Evolutionary conservation across 805 yeast species (phyloP).

Genomic region (Vanderwaltozyma yarrowii): DNA sequence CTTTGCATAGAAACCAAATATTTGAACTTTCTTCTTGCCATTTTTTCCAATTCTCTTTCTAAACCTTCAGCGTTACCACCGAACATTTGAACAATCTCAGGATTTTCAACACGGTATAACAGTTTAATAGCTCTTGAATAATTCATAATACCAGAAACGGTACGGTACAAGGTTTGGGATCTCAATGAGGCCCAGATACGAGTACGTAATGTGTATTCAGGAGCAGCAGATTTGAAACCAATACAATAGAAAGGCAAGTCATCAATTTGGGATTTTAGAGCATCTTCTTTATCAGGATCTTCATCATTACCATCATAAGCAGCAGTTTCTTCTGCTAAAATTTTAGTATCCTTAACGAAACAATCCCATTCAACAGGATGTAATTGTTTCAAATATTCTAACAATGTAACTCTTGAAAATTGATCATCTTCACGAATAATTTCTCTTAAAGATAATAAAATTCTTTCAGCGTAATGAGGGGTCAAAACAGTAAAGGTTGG

Average conservation of each 20-base stretch:
- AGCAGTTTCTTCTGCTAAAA: conserved; percentile 89
- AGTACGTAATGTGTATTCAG: conserved; percentile 91
- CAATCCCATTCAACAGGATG: conserved; percentile 98
- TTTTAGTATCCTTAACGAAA: conserved; percentile 91
- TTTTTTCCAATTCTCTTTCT: conserved; percentile 86
- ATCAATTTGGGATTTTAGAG: conserved; percentile 72
- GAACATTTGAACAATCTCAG: conserved; percentile 92
- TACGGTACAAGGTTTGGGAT: conserved; percentile 92
- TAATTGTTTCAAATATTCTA: conserved; percentile 88
- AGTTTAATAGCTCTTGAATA: conserved; percentile 93
- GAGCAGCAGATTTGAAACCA: conserved; percentile 96
- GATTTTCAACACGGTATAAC: conserved; percentile 88
- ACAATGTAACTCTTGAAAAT: conserved; percentile 84
- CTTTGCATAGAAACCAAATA: conserved; percentile 83
- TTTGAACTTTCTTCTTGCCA: conserved; percentile 78
- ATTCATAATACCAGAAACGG: conserved; percentile 98
- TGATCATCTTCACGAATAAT: conserved; percentile 96
- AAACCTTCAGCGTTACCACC: conserved; percentile 97
- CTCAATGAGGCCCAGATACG: conserved; percentile 98
- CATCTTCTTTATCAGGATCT: conserved; percentile 49
- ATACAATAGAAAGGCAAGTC: conserved; percentile 91
- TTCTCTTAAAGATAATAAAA: conserved; percentile 84
- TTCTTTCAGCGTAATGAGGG: conserved; percentile 95
- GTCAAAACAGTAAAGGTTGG: conserved; percentile 96
- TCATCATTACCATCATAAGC: conserved; percentile 43